Evolutionary conservation across 805 yeast genomes (phyloP).

Genomic region (Dipodascopsis tothii): DNA sequence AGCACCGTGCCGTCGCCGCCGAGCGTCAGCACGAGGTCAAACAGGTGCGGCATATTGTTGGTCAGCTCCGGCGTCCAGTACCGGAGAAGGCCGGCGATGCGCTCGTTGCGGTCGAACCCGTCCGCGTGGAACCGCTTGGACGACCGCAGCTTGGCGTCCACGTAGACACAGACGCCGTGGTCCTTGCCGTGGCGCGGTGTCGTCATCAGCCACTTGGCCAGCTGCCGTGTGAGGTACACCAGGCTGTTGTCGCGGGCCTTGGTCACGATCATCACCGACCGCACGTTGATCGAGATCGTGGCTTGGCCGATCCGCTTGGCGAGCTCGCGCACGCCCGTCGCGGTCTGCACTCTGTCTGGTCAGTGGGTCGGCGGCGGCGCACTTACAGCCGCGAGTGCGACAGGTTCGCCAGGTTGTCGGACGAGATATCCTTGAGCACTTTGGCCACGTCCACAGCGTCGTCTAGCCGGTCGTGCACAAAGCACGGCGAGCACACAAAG

Average conservation of each 20-base stretch:
- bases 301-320: slow-evolving; percentile 28
- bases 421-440: slow-evolving; percentile 12
- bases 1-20: slow-evolving; percentile 96
- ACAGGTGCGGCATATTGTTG: slow-evolving; percentile 27
- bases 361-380: neutral
- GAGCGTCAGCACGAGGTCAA: slow-evolving; percentile 75
- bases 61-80: slow-evolving; percentile 67
- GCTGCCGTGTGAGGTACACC: slow-evolving; percentile 65
- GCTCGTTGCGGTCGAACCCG: slow-evolving; percentile 39
- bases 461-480: slow-evolving; percentile 18
- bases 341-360: slow-evolving; percentile 23
- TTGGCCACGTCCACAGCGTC: slow-evolving; percentile 19
- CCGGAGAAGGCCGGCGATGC: slow-evolving; percentile 40
- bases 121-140: slow-evolving; percentile 58
- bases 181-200: slow-evolving; percentile 27
- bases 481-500: slow-evolving; percentile 16
- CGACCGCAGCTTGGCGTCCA: slow-evolving; percentile 58
- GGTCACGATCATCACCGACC: slow-evolving; percentile 74
- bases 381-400: slow-evolving; percentile 19
- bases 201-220: slow-evolving; percentile 66
- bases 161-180: slow-evolving; percentile 49
- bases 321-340: slow-evolving; percentile 29
- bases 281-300: slow-evolving; percentile 52
- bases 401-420: slow-evolving; percentile 9
- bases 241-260: slow-evolving; percentile 79